These are phyloP conservation scores for Gossypium bickii DNA, from an alignment of 345 rosid species.

Conservation along the genomic window DNA sequence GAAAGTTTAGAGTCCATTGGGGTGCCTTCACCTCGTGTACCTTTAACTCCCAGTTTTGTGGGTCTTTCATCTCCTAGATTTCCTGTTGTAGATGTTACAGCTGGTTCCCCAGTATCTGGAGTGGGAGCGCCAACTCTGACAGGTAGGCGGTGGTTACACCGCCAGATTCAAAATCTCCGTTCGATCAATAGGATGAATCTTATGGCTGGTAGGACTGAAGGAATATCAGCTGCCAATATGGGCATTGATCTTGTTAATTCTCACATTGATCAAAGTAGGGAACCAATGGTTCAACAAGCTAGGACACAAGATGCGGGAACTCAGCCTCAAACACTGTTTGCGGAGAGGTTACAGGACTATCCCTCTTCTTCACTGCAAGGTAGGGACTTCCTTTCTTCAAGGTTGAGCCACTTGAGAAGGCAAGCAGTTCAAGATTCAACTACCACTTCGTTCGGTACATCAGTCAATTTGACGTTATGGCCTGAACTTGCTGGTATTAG, in stretches of 20 bases:
- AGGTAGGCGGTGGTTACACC: constrained; percentile 75
- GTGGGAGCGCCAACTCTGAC: constrained; percentile 74
- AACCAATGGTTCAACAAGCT: constrained; percentile 36
- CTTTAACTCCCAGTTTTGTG: constrained; percentile 41
- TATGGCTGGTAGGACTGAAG: constrained; percentile 45
- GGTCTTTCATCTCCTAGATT: constrained; percentile 66
- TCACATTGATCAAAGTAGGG: constrained; percentile 43
- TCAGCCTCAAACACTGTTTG: constrained; percentile 28
- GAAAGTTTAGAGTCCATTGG: constrained; percentile 46
- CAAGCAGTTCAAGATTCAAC: constrained; percentile 34
- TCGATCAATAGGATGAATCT: constrained; percentile 43
- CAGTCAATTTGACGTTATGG: constrained; percentile 44
- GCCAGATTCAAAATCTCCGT: constrained; percentile 72
- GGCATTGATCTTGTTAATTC: constrained; percentile 33
- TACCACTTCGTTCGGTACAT: constrained; percentile 22
- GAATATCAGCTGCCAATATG: constrained; percentile 36
- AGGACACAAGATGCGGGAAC: constrained; percentile 33
- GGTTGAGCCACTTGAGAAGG: constrained; percentile 40
- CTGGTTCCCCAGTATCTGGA: constrained; percentile 58
- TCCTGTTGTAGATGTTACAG: constrained; percentile 43
- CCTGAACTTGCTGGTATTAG: constrained; percentile 41
- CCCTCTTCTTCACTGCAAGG: constrained; percentile 37
- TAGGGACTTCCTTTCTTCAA: constrained; percentile 34
- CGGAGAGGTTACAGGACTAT: constrained; percentile 38
- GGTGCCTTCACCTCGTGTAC: constrained; percentile 48